These are phyloP conservation scores for Arabidopsis thaliana DNA, from an alignment of 345 rosid genomes.

Conservation along the genomic window TAIR10.1 NC_003076.8:5260001-5260500, in stretches of 20 bases:
- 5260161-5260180: neutral
- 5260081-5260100: neutral
- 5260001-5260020: neutral
- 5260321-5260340: neutral
- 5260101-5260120: too few species aligned
- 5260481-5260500: neutral
- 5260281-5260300: neutral
- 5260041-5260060: neutral
- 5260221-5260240: too few species aligned
- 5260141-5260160: too few species aligned
- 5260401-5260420: too few species aligned
- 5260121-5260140: too few species aligned
- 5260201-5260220: neutral
- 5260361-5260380: neutral
- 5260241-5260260: neutral
- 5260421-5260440: too few species aligned
- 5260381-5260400: neutral
- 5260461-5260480: neutral
- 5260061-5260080: neutral
- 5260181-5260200: neutral
- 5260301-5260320: neutral
- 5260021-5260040: neutral
- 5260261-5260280: neutral
- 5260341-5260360: neutral
- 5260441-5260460: neutral